These are phyloP conservation scores for Cardamine chenopodiifolia DNA, from an alignment of 345 rosid genomes.

Conservation along the genomic window DNA sequence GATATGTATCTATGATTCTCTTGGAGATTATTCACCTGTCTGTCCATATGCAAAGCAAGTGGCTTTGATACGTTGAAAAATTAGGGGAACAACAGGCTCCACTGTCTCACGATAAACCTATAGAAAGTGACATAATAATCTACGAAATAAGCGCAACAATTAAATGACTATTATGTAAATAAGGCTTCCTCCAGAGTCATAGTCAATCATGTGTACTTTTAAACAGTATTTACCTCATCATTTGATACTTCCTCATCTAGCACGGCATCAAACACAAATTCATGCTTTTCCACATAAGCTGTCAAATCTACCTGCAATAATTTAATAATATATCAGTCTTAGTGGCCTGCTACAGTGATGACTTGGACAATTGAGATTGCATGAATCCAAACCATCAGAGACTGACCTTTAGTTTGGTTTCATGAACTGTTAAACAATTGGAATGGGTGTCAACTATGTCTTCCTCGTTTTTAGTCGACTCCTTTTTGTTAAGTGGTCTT, in stretches of 20 bases:
- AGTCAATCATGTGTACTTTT: neutral
- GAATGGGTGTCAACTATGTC: conserved; percentile 81
- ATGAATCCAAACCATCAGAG: conserved; percentile 14
- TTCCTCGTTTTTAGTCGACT: conserved; percentile 88
- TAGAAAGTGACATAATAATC: conserved; percentile 8
- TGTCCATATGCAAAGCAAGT: conserved; percentile 99
- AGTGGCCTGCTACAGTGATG: neutral
- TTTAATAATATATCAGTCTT: conserved; percentile 21
- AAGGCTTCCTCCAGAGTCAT: neutral
- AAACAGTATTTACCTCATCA: conserved; percentile 66
- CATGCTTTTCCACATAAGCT: conserved; percentile 90
- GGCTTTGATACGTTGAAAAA: conserved; percentile 90
- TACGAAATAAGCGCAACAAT: neutral
- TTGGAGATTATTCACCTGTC: conserved; percentile 60
- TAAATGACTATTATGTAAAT: neutral
- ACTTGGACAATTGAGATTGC: conserved; percentile 9
- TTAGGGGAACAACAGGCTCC: conserved; percentile 94
- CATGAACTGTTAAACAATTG: conserved; percentile 83
- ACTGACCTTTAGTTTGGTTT: conserved; percentile 90
- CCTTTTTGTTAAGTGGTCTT: conserved; percentile 96
- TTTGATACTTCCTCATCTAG: conserved; percentile 96
- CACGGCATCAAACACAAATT: conserved; percentile 93
- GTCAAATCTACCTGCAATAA: conserved; percentile 91
- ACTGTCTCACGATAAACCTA: conserved; percentile 93
- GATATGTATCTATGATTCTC: conserved; percentile 19